Evolutionary conservation across 495 filamentous ascomycete species (phyloP).

Genomic region (Immersiella caudata): DNA sequence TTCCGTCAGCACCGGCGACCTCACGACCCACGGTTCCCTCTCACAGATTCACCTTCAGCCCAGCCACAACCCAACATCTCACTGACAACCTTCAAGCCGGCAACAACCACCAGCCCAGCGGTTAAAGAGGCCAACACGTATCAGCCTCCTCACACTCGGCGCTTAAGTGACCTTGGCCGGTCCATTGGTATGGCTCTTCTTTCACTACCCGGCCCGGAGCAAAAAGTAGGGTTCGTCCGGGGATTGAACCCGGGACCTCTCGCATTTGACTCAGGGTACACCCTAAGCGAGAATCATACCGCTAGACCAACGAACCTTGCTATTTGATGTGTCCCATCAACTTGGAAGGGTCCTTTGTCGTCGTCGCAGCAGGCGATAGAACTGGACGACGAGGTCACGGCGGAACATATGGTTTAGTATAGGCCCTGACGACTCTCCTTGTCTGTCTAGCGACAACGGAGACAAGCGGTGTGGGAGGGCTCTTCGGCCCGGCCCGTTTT

Average conservation of each 20-base stretch:
- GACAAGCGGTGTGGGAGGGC: too few relatives aligned
- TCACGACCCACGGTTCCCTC: not conserved
- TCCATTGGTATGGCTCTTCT: not conserved
- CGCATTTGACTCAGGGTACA: not conserved
- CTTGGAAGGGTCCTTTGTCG: not conserved
- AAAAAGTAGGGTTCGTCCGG: not conserved
- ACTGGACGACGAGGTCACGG: not conserved
- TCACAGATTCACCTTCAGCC: not conserved
- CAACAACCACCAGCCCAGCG: not conserved
- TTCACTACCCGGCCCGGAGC: not conserved
- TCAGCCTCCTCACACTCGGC: not conserved
- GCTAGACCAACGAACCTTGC: not conserved
- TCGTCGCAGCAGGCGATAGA: not conserved
- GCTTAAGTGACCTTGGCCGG: not conserved
- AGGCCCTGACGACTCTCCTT: too few relatives aligned
- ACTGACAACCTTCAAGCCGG: not conserved
- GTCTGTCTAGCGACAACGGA: too few relatives aligned
- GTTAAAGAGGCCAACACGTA: not conserved
- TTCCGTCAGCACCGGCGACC: too few relatives aligned
- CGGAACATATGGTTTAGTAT: not conserved
- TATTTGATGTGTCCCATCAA: not conserved
- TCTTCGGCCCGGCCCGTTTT: too few relatives aligned
- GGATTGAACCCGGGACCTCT: constrained; percentile 1
- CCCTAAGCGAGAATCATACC: constrained; percentile 1
- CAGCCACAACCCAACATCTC: not conserved